Evolutionary conservation across 2,329 filamentous ascomycete species (phyloP).

Genomic region (Paracoccidioides brasiliensis): DNA sequence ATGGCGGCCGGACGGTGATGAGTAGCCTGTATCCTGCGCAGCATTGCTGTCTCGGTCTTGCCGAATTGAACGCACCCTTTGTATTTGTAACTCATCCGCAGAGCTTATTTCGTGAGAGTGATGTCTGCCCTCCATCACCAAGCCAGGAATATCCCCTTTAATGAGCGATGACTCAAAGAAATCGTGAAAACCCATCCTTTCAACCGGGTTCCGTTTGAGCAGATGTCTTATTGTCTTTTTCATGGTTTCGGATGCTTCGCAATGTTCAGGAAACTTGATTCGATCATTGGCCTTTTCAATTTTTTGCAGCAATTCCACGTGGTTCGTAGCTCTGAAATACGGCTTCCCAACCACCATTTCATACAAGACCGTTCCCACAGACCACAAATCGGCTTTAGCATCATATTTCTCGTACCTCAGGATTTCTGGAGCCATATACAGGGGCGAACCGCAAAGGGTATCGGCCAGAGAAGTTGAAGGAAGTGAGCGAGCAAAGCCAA

Average conservation of each 20-base stretch:
- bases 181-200: conserved; percentile 71
- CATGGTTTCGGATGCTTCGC: conserved; percentile 58
- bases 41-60: conserved; percentile 8
- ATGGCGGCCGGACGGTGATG: background rate
- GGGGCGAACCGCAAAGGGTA: conserved; percentile 86
- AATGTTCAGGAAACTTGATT: conserved; percentile 68
- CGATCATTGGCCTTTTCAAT: conserved; percentile 81
- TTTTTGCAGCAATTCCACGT: conserved; percentile 82
- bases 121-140: conserved; percentile 58
- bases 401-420: conserved; percentile 95
- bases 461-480: conserved; percentile 86
- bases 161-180: conserved; percentile 71
- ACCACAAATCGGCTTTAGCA: conserved; percentile 94
- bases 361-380: conserved; percentile 85
- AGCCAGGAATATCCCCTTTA: conserved; percentile 60
- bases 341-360: conserved; percentile 89
- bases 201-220: conserved; percentile 72
- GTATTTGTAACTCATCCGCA: conserved; percentile 5
- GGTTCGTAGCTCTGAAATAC: conserved; percentile 83
- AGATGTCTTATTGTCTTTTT: conserved; percentile 69
- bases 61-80: conserved; percentile 1
- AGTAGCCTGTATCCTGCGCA: conserved; percentile 19
- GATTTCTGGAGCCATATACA: conserved; percentile 99
- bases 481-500: conserved; percentile 90
- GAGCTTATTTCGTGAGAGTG: conserved; percentile 10